Evolutionary conservation across 139 green algal genomes (phyloP).

Genomic region (Chlamydomonas applanata): DNA sequence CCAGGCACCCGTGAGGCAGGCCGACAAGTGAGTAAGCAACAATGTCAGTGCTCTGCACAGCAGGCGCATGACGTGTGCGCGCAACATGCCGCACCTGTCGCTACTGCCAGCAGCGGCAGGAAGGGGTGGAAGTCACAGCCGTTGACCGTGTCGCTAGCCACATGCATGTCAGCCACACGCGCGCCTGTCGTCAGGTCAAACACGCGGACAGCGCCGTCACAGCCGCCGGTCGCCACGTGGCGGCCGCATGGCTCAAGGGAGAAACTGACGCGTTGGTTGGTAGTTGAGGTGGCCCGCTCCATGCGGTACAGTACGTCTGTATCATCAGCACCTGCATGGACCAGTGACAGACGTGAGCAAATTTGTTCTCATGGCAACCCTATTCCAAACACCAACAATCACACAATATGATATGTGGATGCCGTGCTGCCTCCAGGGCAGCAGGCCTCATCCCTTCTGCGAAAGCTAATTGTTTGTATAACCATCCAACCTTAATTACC

Average conservation of each 20-base stretch:
- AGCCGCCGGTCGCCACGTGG: constrained; percentile 74
- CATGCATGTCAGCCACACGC: constrained; percentile 34
- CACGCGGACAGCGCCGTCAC: constrained; percentile 38
- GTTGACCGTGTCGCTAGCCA: constrained; percentile 76
- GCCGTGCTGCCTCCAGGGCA: no score
- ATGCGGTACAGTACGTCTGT: constrained; percentile 69
- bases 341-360: no score
- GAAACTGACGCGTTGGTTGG: constrained; percentile 84
- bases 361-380: no score
- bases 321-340: constrained; percentile 34
- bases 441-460: no score
- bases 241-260: constrained; percentile 81
- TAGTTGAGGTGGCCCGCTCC: constrained; percentile 48
- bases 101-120: constrained; percentile 67
- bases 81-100: constrained; percentile 48
- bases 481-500: no score
- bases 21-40: no score
- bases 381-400: no score
- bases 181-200: constrained; percentile 75
- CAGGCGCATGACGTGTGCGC: no score
- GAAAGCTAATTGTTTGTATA: no score
- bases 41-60: no score
- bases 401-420: no score
- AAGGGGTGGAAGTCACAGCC: constrained; percentile 76
- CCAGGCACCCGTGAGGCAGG: no score